Base-by-base conservation (phyloP, 441 rosid species). In the Mallotus repandus region DNA sequence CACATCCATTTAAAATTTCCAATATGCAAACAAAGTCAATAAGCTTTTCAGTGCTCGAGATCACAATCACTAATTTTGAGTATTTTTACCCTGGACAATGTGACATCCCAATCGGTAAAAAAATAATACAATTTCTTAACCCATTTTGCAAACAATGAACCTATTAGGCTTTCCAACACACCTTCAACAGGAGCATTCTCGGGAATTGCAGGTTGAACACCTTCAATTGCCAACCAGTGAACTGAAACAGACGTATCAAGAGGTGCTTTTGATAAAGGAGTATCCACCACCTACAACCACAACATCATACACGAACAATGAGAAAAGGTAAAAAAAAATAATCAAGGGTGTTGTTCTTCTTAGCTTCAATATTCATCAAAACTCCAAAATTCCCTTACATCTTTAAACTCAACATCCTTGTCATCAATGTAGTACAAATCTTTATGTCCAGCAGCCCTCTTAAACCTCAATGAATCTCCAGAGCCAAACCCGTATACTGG, bases 181-280 rank as follows among this genome's bases (percentile, higher is more conserved):
- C 99, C 97, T 90, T 89, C 87, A 70, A 88, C 78, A 0, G 94
- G 91, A 79, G 91, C 89, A 86, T 95, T 95, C 84, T 95, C 98
- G 14, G 97, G 98, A 75, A 95, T 91, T 54, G 96, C 90, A 59
- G 99, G 99, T 74, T 93, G 97, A 69, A 93, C 91, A 53, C 99
- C 98, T 79, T 95, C 99, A 84, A 95, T 90, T 46, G 98, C 98
- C 21, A 95, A 87, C 99, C 99, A 95, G 83, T 95, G 98, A 78
- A 89, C 87, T 70, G 78, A 72, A 68, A 95, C 65, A 16, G 89
- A 85, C 18, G 94, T 80, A 75, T 95, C 98, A 70, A 93, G 95
- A 19, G 97, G 99, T 9, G 91, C 88, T 78, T 87, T 91, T 11
- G 98, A 97, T 72, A 91, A 85, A 69, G 97, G 96, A 48, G 99